Percentiles rank a stretch among this genome's conserved stretches.
These are phyloP conservation scores for Talaromyces marneffei DNA, from an alignment of 2,329 filamentous ascomycete species.

Conservation along the genomic window DNA sequence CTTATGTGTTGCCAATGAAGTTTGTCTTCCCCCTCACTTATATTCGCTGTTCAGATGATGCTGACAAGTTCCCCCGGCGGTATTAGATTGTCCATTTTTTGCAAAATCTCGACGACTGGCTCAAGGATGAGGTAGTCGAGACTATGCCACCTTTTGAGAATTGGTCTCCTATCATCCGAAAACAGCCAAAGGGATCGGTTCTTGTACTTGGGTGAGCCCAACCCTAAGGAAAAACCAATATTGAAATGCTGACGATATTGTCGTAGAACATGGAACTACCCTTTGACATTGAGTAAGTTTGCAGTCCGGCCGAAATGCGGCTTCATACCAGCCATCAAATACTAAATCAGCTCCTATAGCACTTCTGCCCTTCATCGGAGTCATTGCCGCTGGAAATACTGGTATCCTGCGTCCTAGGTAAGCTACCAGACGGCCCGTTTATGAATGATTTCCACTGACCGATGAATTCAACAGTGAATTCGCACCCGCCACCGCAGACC, in stretches of 20 bases:
- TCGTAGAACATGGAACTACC: conserved; percentile 10
- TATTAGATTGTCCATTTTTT: conserved; percentile 6
- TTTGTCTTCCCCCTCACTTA: neutral
- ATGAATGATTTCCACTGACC: neutral
- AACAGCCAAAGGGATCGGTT: conserved; percentile 2
- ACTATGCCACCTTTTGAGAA: conserved; percentile 11
- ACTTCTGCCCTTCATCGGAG: conserved; percentile 3
- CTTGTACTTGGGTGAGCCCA: conserved; percentile 6
- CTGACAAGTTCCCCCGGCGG: neutral
- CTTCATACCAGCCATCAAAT: neutral
- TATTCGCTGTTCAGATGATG: neutral
- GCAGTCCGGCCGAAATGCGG: neutral
- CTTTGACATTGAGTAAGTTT: conserved; percentile 7
- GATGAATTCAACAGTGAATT: conserved; percentile 1
- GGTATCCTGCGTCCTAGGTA: conserved; percentile 9
- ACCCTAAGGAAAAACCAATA: too few relatives aligned
- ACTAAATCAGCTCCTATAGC: neutral
- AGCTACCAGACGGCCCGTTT: neutral
- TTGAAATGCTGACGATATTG: neutral
- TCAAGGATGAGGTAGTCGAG: conserved; percentile 6
- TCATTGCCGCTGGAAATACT: conserved; percentile 8
- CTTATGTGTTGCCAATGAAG: conserved; percentile 9
- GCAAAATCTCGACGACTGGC: conserved; percentile 9
- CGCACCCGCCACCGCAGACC: conserved; percentile 5
- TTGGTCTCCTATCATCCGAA: conserved; percentile 8